These are phyloP conservation scores for Apophysomyces trapeziformis DNA, from an alignment of 371 early-diverging fungal species.

Conservation along the genomic window DNA sequence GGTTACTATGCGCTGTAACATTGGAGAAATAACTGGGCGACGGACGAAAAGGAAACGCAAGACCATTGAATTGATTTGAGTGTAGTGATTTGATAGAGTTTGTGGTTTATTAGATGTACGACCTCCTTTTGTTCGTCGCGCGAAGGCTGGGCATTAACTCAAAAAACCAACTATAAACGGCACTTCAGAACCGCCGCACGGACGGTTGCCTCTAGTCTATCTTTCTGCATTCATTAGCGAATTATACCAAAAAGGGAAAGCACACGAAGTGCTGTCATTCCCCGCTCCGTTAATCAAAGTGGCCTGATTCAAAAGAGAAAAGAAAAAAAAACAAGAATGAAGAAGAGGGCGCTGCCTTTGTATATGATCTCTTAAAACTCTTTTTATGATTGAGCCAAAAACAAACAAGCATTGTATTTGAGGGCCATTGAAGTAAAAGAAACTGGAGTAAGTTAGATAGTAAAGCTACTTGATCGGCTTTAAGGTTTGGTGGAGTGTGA, in stretches of 20 bases:
- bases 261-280: conserved; percentile 11
- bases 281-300: conserved; percentile 5
- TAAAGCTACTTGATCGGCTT: too few species aligned
- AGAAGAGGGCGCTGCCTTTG: too few species aligned
- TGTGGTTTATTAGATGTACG: not conserved
- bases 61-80: not conserved
- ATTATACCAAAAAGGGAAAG: conserved; percentile 4
- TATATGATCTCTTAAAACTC: too few species aligned
- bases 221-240: not conserved
- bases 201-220: not conserved
- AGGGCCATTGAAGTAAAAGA: too few species aligned
- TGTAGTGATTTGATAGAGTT: not conserved
- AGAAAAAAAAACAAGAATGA: not conserved
- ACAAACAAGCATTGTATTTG: too few species aligned
- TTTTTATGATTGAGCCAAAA: too few species aligned
- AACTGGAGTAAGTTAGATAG: too few species aligned
- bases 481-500: too few species aligned
- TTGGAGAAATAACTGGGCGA: conserved; percentile 1
- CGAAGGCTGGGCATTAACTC: not conserved
- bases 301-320: conserved; percentile 1
- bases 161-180: not conserved
- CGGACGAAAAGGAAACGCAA: not conserved
- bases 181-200: conserved; percentile 1
- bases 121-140: not conserved
- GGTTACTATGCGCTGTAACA: conserved; percentile 1